Evolutionary conservation across 345 rosid genomes (phyloP).

Genomic region (Angophora floribunda): DNA sequence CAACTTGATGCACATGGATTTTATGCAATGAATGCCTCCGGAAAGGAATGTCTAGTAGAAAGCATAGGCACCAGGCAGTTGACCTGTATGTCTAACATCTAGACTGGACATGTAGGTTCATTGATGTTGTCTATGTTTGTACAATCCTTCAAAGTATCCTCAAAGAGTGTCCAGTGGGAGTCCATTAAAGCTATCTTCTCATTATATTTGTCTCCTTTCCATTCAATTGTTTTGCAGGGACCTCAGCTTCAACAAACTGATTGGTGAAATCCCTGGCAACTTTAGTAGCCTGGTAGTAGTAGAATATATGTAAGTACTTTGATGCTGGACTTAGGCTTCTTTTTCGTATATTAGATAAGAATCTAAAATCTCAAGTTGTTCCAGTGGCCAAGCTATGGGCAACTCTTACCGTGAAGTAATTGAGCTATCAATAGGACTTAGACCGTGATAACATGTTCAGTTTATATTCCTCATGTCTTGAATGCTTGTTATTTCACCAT

Average conservation of each 20-base stretch:
- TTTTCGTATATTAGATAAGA: not conserved
- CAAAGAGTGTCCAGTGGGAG: not conserved
- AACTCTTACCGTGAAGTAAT: not conserved
- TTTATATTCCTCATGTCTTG: not conserved
- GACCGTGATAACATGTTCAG: not conserved
- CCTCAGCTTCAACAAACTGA: constrained; percentile 34
- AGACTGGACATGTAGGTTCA: not conserved
- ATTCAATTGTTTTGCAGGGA: constrained; percentile 11
- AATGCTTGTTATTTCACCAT: not conserved
- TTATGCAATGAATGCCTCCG: not conserved
- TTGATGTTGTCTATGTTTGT: not conserved
- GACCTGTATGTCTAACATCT: not conserved
- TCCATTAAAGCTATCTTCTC: not conserved
- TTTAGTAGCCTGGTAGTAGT: not conserved
- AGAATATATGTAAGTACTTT: not conserved
- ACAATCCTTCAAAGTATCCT: not conserved
- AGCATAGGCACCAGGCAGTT: not conserved
- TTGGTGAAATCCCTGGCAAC: constrained; percentile 12
- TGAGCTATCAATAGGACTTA: not conserved
- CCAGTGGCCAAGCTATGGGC: not conserved
- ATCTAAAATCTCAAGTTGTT: not conserved
- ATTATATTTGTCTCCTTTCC: not conserved
- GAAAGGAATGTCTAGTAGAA: not conserved
- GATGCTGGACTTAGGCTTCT: not conserved
- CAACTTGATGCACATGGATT: not conserved